Base-by-base conservation (phyloP, 1,284 basidiomycete species). In the Ganoderma meredithae region DNA sequence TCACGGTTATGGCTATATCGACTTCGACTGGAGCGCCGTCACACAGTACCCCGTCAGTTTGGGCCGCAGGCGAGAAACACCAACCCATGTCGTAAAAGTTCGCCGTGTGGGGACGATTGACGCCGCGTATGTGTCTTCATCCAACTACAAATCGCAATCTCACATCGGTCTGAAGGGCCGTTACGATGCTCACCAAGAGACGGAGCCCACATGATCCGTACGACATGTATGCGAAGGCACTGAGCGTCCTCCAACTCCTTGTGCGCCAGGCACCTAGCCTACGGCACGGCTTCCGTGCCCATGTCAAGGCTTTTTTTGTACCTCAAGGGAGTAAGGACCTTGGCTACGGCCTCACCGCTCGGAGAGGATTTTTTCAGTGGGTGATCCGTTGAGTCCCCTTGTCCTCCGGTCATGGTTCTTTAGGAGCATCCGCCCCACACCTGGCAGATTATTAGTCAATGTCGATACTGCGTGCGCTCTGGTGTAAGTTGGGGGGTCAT, bases 261-360 rank as follows among this genome's bases (percentile, higher is more conserved):
- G 67, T 78, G 0, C 69, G 74, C 1, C 77, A 78, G 52, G 73
- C 73, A 5, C 71, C 76, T 1, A 78, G 76, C 53, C 66, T 75
- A 71, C 68, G 72, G 8, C 76, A 75, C 58, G 64, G 72, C 6
- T 75, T 74, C 44, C 71, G 71, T 22, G 69, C 69, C 2, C 68
- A 74, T 36, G 68, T 72, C 0, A 63, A 64, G 10, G 62, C 70
- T 0, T 72, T 74, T 40, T 74, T 62, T 47, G 55, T 65, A 6
- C n/a, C 31, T 2, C 25, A 36, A 3, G 53, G 62, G 7, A 17
- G 33, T 0, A 41, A 44, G 25, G 65, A 68, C 12, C 63, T 74
- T 36, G 47, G 59, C 3, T n/a, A 22, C 15, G 73, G 71, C 13
- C 62, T 74, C 4, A 55, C 65, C 8, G 69, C 69, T 0, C 71